phyloP scores from a whole-genome alignment of 2,329 filamentous ascomycete species.

The Exophiala aquamarina region DNA sequence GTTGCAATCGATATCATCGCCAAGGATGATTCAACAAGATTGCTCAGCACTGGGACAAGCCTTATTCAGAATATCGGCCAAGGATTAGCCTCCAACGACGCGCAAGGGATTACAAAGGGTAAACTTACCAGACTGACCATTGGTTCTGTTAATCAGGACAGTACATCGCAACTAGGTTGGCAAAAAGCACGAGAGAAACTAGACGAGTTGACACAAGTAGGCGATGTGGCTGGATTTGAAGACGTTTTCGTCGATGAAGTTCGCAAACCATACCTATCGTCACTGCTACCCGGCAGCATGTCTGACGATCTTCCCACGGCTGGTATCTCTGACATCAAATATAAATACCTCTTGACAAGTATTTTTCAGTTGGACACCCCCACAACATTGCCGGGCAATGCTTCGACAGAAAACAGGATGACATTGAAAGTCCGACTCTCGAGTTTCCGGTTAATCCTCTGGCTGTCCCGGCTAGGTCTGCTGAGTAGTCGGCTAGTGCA shows the following conservation, averaged over 20 bases:
- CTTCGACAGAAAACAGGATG: constrained; percentile 25
- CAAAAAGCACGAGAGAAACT: constrained; percentile 33
- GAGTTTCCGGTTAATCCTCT: constrained; percentile 37
- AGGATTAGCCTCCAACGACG: constrained; percentile 4
- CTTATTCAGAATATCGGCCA: constrained; percentile 24
- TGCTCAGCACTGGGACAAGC: constrained; percentile 16
- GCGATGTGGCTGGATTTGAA: constrained; percentile 23
- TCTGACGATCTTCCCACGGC: constrained; percentile 12
- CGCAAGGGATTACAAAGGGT: not conserved
- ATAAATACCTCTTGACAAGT: constrained; percentile 25
- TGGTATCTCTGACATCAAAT: constrained; percentile 6
- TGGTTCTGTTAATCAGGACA: constrained; percentile 28
- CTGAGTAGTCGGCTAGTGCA: constrained; percentile 41
- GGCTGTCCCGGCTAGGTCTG: constrained; percentile 41
- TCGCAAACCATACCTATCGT: not conserved
- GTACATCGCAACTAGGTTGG: constrained; percentile 8
- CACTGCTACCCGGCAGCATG: not conserved
- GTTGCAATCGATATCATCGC: constrained; percentile 45
- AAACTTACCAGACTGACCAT: constrained; percentile 3
- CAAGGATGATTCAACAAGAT: constrained; percentile 24
- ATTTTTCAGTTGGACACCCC: constrained; percentile 20
- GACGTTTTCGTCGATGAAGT: constrained; percentile 15
- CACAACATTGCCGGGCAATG: constrained; percentile 21
- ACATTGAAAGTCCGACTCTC: constrained; percentile 30
- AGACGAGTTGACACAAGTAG: constrained; percentile 17